Evolutionary conservation across 225 moss, liverwort and hornwort species (phyloP).

Genomic region (Thuidium tamariscinum): DNA sequence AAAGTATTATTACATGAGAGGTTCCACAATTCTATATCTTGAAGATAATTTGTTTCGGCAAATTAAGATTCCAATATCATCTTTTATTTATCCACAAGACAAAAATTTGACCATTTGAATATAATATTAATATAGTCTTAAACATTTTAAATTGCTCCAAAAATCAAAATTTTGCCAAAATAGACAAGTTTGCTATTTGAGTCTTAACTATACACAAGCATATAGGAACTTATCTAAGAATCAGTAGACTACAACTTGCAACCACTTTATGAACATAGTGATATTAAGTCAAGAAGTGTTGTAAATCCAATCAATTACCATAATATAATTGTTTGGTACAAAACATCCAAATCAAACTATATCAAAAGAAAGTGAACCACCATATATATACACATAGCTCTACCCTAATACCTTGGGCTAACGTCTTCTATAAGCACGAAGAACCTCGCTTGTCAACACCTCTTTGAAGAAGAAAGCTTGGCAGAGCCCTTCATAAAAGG

Average conservation of each 20-base stretch:
- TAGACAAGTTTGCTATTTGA: background rate
- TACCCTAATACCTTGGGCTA: background rate
- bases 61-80: background rate
- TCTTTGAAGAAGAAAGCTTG: background rate
- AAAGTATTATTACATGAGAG: background rate
- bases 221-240: background rate
- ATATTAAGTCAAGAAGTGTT: background rate
- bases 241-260: background rate
- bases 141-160: background rate
- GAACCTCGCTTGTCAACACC: background rate
- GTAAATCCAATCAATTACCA: background rate
- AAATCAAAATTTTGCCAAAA: background rate
- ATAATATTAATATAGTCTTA: background rate
- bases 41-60: background rate
- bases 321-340: background rate
- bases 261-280: background rate
- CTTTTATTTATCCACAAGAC: too few species aligned
- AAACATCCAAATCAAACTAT: background rate
- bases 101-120: background rate
- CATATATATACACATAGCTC: background rate
- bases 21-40: background rate
- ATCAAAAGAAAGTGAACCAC: background rate
- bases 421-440: background rate
- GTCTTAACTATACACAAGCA: accelerated
- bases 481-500: background rate